Evolutionary conservation across 192 early-diverging fungal species (phyloP).

Genomic region (Coemansia sp.): DNA sequence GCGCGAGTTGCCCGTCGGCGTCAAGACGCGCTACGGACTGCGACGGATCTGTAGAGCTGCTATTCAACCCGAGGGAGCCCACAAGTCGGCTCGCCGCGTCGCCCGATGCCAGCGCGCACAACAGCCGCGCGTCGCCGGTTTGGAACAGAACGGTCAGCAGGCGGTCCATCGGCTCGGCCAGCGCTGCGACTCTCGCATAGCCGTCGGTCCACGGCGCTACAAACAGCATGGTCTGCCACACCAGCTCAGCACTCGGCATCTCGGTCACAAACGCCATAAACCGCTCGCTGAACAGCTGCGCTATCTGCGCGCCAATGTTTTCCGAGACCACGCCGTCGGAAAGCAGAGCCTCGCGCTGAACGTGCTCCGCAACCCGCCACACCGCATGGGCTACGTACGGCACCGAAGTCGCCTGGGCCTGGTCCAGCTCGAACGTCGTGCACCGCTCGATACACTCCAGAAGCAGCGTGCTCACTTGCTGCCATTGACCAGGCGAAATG

Average conservation of each 20-base stretch:
- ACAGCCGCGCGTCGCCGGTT: conserved; percentile 1
- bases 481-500: conserved; percentile 33
- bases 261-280: conserved; percentile 28
- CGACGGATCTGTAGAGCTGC: not conserved
- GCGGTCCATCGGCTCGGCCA: conserved; percentile 3
- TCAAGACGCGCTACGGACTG: not conserved
- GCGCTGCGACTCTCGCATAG: conserved; percentile 21
- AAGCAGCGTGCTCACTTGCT: conserved; percentile 10
- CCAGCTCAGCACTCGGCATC: conserved; percentile 2
- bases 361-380: not conserved
- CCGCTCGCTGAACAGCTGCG: conserved; percentile 20
- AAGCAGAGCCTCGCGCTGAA: not conserved
- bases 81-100: not conserved
- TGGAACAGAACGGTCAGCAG: conserved; percentile 25
- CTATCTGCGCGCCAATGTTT: not conserved
- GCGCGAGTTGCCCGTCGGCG: not conserved
- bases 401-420: conserved; percentile 1
- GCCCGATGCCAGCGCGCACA: conserved; percentile 23
- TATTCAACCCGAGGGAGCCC: not conserved
- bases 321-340: not conserved
- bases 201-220: conserved; percentile 26
- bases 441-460: conserved; percentile 17
- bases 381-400: conserved; percentile 35
- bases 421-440: conserved; percentile 12
- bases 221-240: conserved; percentile 43